phyloP scores from a whole-genome alignment of 495 filamentous ascomycete species.

The Penicillium tannophilum region DNA sequence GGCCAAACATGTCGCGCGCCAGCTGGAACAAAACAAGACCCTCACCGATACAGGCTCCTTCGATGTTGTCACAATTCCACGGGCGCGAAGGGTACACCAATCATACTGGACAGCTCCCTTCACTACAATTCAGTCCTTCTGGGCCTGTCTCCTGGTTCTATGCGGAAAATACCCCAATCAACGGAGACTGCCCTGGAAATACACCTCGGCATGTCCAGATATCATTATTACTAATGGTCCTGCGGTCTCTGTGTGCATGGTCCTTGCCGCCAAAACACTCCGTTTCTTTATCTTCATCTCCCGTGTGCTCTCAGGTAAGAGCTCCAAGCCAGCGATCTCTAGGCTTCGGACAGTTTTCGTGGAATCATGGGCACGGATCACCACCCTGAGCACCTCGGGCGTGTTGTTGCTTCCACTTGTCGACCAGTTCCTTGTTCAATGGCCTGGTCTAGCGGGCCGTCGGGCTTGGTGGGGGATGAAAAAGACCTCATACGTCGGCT shows the following conservation, averaged over 20 bases:
- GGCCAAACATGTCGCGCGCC: constrained; percentile 21
- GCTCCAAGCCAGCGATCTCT: constrained; percentile 23
- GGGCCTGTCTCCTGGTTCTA: constrained; percentile 47
- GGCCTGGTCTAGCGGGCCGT: constrained; percentile 57
- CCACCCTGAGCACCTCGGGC: constrained; percentile 77
- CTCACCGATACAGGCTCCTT: constrained; percentile 5
- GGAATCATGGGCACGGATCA: constrained; percentile 88
- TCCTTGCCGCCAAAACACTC: constrained; percentile 66
- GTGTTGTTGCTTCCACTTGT: constrained; percentile 65
- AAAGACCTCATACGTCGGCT: constrained; percentile 47
- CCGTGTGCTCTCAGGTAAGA: constrained; percentile 9
- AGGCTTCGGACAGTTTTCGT: constrained; percentile 77
- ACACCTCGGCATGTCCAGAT: constrained; percentile 57
- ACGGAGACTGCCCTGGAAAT: constrained; percentile 19
- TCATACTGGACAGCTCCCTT: constrained; percentile 68
- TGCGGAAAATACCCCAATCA: constrained; percentile 41
- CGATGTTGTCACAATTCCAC: constrained; percentile 63
- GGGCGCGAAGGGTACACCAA: constrained; percentile 79
- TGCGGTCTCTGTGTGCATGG: constrained; percentile 78
- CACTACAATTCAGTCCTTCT: constrained; percentile 58
- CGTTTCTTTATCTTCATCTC: constrained; percentile 53
- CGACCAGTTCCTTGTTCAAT: constrained; percentile 76
- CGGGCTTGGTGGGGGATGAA: constrained; percentile 46
- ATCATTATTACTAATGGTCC: constrained; percentile 88
- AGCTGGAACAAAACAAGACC: constrained; percentile 8